A percentile compares a stretch with the other conserved stretches of the same genome.
phyloP scores from a whole-genome alignment of 352 stramenopile species.

The Phytophthora boehmeriae region DNA sequence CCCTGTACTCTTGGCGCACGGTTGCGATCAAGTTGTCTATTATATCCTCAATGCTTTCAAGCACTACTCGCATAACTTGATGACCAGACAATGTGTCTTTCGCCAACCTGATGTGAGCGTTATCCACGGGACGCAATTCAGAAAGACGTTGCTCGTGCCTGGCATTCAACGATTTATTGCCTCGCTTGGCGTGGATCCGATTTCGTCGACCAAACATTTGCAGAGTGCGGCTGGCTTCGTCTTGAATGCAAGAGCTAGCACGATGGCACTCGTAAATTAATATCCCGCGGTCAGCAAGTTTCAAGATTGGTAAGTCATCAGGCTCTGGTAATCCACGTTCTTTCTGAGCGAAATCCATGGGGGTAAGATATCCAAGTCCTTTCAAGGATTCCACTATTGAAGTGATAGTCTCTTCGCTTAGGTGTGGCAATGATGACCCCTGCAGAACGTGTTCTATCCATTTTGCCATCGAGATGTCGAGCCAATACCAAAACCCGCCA shows the following conservation, averaged over 20 bases:
- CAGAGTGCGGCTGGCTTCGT: conserved; percentile 35
- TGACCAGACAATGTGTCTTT: conserved; percentile 31
- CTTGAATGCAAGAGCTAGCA: conserved; percentile 24
- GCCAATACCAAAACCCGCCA: conserved; percentile 44
- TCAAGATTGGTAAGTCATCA: conserved; percentile 24
- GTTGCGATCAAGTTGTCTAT: conserved; percentile 33
- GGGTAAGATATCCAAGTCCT: conserved; percentile 27
- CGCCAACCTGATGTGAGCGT: conserved; percentile 11
- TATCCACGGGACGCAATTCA: conserved; percentile 9
- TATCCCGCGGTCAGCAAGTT: conserved; percentile 40
- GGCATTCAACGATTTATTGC: not conserved
- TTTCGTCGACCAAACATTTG: conserved; percentile 44
- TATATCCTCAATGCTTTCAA: conserved; percentile 39
- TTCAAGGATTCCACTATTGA: conserved; percentile 20
- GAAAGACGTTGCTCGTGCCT: not conserved
- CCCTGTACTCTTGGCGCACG: conserved; percentile 21
- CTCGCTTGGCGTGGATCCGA: conserved; percentile 3
- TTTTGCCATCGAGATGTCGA: conserved; percentile 42
- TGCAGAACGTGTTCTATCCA: conserved; percentile 35
- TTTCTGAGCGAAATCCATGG: conserved; percentile 38
- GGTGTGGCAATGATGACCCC: not conserved
- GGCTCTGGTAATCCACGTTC: conserved; percentile 18
- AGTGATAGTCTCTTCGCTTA: not conserved
- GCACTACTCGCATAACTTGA: conserved; percentile 29
- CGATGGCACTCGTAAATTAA: conserved; percentile 54